phyloP scores from a whole-genome alignment of 1,139 yeast genomes.

The Hanseniaspora uvarum region DNA sequence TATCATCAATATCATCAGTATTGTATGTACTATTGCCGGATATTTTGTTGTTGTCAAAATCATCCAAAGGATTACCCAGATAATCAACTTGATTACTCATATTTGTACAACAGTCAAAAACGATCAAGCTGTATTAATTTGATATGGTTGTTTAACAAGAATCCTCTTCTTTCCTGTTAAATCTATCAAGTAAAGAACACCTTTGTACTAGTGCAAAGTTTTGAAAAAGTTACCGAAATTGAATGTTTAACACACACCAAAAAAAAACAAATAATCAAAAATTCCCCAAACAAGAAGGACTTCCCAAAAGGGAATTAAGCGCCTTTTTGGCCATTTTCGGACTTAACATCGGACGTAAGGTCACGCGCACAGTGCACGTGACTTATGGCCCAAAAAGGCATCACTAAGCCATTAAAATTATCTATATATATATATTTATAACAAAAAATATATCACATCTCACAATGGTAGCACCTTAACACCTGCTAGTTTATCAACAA shows the following conservation, averaged over 20 bases:
- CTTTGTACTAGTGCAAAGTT: no score
- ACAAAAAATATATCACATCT: no score
- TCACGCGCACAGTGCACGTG: no score
- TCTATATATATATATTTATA: neutral
- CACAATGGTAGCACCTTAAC: constrained; percentile 54
- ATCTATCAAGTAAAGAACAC: no score
- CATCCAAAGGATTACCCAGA: neutral
- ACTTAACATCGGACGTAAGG: neutral
- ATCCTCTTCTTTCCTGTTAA: no score
- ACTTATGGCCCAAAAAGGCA: neutral
- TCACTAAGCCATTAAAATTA: neutral
- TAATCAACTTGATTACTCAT: neutral
- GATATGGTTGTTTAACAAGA: neutral
- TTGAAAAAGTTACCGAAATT: no score
- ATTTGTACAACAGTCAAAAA: no score
- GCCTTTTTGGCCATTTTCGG: neutral
- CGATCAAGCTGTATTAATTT: no score
- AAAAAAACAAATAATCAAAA: no score
- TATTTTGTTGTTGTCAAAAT: constrained; percentile 1
- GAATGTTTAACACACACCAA: no score
- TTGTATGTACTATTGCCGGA: neutral
- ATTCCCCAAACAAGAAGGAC: neutral
- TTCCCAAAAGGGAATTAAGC: neutral
- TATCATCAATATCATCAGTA: constrained; percentile 2
- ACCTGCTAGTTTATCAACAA: constrained; percentile 53